A percentile compares a stretch with the other conserved stretches of the same genome.
Conservation (phyloP, 352 stramenopile genomes). For the Globisporangium radiosum region DNA sequence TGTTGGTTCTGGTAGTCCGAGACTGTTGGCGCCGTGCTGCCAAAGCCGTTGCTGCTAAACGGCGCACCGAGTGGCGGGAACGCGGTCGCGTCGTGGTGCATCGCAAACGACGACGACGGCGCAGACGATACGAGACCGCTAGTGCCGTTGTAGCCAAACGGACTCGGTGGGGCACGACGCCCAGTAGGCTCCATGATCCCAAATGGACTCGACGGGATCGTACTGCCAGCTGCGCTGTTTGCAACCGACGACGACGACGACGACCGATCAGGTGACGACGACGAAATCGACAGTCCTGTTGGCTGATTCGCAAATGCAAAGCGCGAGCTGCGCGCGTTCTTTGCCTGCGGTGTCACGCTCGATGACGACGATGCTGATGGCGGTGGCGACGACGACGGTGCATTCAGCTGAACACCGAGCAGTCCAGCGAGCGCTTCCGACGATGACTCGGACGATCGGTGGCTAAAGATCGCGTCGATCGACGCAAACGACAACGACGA, state of each 20-base stretch:
- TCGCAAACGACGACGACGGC: constrained; percentile 17
- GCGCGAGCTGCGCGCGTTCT: constrained; percentile 51
- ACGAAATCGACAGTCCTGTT: constrained; percentile 12
- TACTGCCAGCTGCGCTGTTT: constrained; percentile 1
- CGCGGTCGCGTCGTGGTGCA: constrained; percentile 22
- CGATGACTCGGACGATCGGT: constrained; percentile 43
- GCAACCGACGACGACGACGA: constrained; percentile 1
- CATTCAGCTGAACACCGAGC: constrained; percentile 44
- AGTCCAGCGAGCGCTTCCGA: constrained; percentile 63
- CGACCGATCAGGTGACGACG: not conserved
- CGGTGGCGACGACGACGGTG: not conserved
- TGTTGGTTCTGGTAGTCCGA: not conserved
- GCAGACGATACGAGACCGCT: not conserved
- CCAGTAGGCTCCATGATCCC: constrained; percentile 9
- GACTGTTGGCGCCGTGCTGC: constrained; percentile 14
- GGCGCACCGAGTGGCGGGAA: constrained; percentile 36
- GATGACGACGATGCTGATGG: constrained; percentile 27
- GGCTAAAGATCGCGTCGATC: constrained; percentile 80
- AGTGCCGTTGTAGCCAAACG: constrained; percentile 16
- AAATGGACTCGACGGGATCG: constrained; percentile 14
- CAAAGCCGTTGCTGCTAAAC: constrained; percentile 27
- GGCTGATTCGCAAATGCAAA: constrained; percentile 77
- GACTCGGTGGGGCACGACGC: constrained; percentile 2
- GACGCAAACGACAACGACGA: constrained; percentile 68
- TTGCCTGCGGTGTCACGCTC: constrained; percentile 18